A percentile compares a stretch with the other conserved stretches of the same genome.
Evolutionary conservation across 129 eudicot species (phyloP).

Genomic region (Chrysanthemum lavandulifolium): DNA sequence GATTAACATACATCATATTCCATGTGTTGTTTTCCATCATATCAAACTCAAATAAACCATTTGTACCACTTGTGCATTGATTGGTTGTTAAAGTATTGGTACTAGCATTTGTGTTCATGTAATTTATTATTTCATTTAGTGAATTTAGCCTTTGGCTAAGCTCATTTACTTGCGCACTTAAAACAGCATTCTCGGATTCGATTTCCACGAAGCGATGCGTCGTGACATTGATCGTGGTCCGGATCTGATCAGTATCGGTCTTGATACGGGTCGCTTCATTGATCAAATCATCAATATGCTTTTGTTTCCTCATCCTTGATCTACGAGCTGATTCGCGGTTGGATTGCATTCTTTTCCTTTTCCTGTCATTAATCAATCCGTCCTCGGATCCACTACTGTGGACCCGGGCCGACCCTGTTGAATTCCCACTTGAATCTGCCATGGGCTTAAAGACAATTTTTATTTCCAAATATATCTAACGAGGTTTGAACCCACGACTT

Average conservation of each 20-base stretch:
- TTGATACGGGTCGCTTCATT: constrained; percentile 41
- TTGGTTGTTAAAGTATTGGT: background rate
- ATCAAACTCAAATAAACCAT: constrained; percentile 38
- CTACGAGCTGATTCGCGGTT: constrained; percentile 90
- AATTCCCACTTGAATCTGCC: constrained; percentile 71
- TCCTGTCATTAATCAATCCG: constrained; percentile 55
- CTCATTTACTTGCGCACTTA: constrained; percentile 79
- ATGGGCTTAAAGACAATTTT: constrained; percentile 8
- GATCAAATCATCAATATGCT: constrained; percentile 61
- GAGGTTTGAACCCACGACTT: background rate
- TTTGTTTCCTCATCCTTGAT: constrained; percentile 79
- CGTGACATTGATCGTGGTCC: constrained; percentile 38
- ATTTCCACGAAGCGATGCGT: constrained; percentile 44
- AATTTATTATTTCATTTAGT: constrained; percentile 53
- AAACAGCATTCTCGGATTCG: constrained; percentile 74
- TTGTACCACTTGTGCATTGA: constrained; percentile 17
- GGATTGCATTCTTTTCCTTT: constrained; percentile 82
- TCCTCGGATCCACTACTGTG: constrained; percentile 61
- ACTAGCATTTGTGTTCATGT: constrained; percentile 38
- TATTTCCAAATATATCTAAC: background rate
- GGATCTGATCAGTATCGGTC: constrained; percentile 58
- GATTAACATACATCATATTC: constrained; percentile 62
- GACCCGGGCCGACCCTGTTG: constrained; percentile 32
- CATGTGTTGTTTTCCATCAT: constrained; percentile 44
- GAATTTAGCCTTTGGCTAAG: constrained; percentile 70